phyloP scores from a whole-genome alignment of 179 eudicot species.

The Spinacia oleracea region DNA sequence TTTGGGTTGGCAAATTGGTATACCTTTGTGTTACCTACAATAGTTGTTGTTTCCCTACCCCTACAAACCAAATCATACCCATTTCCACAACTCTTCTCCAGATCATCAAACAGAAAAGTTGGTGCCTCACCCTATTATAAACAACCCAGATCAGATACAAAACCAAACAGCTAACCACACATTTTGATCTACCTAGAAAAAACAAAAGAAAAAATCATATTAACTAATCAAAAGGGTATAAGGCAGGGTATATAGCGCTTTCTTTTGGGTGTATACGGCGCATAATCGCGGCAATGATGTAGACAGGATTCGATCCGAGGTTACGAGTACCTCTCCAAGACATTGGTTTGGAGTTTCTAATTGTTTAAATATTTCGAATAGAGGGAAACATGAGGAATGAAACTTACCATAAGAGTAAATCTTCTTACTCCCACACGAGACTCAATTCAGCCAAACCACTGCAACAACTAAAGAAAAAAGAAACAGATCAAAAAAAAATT shows the following conservation, averaged over 20 bases:
- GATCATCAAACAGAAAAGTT: slow-evolving; percentile 59
- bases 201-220: neutral
- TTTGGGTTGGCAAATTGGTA: neutral
- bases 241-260: neutral
- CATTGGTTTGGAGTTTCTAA: neutral
- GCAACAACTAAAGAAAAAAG: slow-evolving; percentile 8
- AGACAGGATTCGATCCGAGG: neutral
- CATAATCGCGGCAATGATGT: too few species aligned
- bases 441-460: slow-evolving; percentile 21
- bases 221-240: too few species aligned
- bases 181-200: neutral
- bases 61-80: slow-evolving; percentile 42
- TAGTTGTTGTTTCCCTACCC: slow-evolving; percentile 45
- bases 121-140: slow-evolving; percentile 79
- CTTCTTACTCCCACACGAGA: slow-evolving; percentile 18
- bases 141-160: slow-evolving; percentile 26
- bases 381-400: neutral
- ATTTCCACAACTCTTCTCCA: slow-evolving; percentile 35
- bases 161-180: neutral
- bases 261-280: too few species aligned
- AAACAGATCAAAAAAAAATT: neutral
- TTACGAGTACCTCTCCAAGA: neutral
- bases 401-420: slow-evolving; percentile 30
- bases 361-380: neutral
- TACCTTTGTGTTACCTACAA: slow-evolving; percentile 61